phyloP scores from a whole-genome alignment of 2,329 filamentous ascomycete genomes.

The Xylaria sp. region DNA sequence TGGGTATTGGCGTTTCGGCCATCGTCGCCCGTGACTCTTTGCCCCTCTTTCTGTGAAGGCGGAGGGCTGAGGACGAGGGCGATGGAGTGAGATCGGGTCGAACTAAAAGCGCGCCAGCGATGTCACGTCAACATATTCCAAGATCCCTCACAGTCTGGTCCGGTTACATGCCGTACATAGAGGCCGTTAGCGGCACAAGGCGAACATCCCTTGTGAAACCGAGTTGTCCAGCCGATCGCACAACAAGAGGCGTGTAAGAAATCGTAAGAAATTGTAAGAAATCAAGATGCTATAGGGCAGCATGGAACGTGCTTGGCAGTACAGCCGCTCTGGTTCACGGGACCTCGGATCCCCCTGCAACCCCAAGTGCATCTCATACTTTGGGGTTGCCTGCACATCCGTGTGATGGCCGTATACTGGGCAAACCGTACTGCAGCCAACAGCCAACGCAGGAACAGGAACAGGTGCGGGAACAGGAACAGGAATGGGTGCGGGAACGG shows the following conservation, averaged over 20 bases:
- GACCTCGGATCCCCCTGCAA: conserved; percentile 3
- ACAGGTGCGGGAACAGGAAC: too few relatives aligned
- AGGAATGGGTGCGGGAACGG: too few relatives aligned
- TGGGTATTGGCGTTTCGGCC: too few relatives aligned
- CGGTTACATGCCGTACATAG: too few relatives aligned
- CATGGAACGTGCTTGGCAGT: background rate
- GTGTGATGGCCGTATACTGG: background rate
- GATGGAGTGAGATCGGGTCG: background rate
- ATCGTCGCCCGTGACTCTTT: background rate
- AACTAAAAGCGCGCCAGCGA: background rate
- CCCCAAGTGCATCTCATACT: background rate
- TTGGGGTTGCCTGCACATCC: background rate
- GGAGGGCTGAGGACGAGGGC: background rate
- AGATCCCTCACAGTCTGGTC: too few relatives aligned
- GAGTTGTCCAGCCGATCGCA: background rate
- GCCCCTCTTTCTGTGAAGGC: background rate
- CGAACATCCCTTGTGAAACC: background rate
- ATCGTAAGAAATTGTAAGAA: background rate
- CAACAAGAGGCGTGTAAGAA: background rate
- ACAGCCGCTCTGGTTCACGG: conserved; percentile 5
- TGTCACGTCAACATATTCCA: too few relatives aligned
- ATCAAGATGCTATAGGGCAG: background rate
- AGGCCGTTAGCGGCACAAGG: background rate
- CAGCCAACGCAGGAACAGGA: conserved; percentile 26
- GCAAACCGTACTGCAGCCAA: background rate